Base-by-base conservation (phyloP, 1,139 yeast genomes). In the Saccharomycopsis hybrid region DNA sequence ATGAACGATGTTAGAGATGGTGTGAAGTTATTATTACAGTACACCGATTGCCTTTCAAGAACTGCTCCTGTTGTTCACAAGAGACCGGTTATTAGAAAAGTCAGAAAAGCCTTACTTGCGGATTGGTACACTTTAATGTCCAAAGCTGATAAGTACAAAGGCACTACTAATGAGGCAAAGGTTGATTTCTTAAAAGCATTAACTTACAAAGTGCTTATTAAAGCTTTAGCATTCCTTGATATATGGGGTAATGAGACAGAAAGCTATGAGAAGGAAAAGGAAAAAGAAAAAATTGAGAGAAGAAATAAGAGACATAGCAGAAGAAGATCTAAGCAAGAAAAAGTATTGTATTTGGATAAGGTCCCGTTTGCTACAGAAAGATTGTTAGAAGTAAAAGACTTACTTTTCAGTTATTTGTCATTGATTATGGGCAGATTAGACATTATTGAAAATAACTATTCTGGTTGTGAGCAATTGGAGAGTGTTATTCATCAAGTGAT, bases 111-210 rank as follows among this genome's bases (percentile, higher is more conserved):
- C 25, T 69, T 92, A 52, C 76, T 92, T 43, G 90, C 96, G 1
- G 97, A 90, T 62, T 85, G 97, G 85, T 90, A 94, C 51, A 85
- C 83, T 54, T 70, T 92, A 43, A 89, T 90, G 77, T 78, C 85
- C 7, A 84, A 85, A 59, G 96, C 97, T 2, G 88, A 85, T 60
- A 88, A 85, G 51, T 85, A 81, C 62, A 81, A 84, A 60, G 82
- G 86, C 48, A 82, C 95, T 0, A 73, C 83, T 38, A 82, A 78
- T 54, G 73, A 73, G 48, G 72, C 74, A 43, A 82, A 85, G 57
- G 77, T 88, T 53, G 88, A 83, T 58, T 78, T 82, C 27, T 70
- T 90, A 54, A 84, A 86, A 35, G 66, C 82, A 47, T 77, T 89
- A 72, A 79, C 86, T 4, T 82, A 79, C 62, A 86, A 86, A 61